Percentiles rank a stretch among this genome's conserved stretches.
These are phyloP conservation scores for Podila horticola DNA, from an alignment of 192 early-diverging fungal species.

Conservation along the genomic window DNA sequence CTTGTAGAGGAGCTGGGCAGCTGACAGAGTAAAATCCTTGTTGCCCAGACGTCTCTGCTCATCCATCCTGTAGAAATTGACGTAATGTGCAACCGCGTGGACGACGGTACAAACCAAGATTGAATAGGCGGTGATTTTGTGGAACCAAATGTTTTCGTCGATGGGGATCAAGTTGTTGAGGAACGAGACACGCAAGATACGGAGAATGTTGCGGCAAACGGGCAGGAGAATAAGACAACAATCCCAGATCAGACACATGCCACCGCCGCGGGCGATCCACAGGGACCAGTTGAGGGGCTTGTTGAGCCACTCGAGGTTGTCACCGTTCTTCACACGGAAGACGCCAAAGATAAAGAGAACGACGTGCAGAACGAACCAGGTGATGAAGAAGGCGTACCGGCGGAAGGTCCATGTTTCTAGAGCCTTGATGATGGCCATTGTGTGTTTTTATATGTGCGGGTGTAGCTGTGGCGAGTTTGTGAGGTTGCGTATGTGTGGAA, in stretches of 20 bases:
- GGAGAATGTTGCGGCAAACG: conserved; percentile 73
- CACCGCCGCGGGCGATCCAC: conserved; percentile 67
- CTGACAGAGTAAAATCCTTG: conserved; percentile 15
- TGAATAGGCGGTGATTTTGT: conserved; percentile 75
- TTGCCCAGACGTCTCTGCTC: conserved; percentile 6
- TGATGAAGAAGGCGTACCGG: conserved; percentile 45
- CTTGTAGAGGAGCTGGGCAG: conserved; percentile 37
- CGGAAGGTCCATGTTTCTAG: conserved; percentile 47
- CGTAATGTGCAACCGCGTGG: conserved; percentile 67
- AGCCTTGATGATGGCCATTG: conserved; percentile 25
- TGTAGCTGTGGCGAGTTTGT: background rate
- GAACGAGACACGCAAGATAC: conserved; percentile 61
- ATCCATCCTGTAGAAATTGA: conserved; percentile 62
- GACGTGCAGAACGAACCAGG: conserved; percentile 54
- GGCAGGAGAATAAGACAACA: conserved; percentile 64
- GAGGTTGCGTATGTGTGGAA: background rate
- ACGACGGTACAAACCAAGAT: conserved; percentile 68
- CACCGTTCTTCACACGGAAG: conserved; percentile 59
- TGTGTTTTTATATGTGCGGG: background rate
- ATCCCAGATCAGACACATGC: conserved; percentile 65
- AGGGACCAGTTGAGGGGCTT: conserved; percentile 54
- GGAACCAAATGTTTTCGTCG: conserved; percentile 81
- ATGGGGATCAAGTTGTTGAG: conserved; percentile 73
- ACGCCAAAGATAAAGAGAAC: conserved; percentile 61
- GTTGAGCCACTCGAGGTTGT: conserved; percentile 61